These are phyloP conservation scores for Grifola frondosa DNA, from an alignment of 1,284 basidiomycete species.

Conservation along the genomic window DNA sequence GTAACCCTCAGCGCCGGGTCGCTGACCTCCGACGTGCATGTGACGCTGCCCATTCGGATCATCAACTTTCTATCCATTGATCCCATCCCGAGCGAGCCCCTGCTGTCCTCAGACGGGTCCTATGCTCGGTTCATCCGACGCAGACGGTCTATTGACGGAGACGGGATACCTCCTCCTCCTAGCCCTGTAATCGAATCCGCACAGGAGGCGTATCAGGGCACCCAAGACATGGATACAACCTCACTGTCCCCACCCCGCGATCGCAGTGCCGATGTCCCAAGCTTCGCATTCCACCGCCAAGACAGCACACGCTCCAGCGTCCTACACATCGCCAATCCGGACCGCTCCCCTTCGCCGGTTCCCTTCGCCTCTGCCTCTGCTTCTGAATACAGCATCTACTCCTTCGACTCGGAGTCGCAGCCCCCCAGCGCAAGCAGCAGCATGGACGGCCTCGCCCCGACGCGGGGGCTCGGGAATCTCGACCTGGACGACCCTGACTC, in stretches of 20 bases:
- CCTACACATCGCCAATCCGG: slow-evolving; percentile 19
- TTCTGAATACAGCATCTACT: slow-evolving; percentile 27
- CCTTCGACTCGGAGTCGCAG: slow-evolving; percentile 12
- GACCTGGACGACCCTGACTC: slow-evolving; percentile 25
- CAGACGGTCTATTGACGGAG: slow-evolving; percentile 11
- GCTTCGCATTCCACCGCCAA: neutral
- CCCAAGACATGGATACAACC: neutral
- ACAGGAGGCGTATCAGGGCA: neutral
- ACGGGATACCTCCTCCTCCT: neutral
- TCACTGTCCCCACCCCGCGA: neutral
- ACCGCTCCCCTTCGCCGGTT: slow-evolving; percentile 3
- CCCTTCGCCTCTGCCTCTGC: slow-evolving; percentile 2
- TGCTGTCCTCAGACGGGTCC: slow-evolving; percentile 25
- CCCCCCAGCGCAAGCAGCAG: neutral
- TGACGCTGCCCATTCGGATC: slow-evolving; percentile 70
- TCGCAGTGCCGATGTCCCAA: slow-evolving; percentile 4
- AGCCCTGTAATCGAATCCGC: neutral
- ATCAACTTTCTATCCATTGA: slow-evolving; percentile 83
- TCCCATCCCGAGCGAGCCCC: slow-evolving; percentile 54
- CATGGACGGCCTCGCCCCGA: neutral
- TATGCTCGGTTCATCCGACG: slow-evolving; percentile 17
- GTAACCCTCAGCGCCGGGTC: slow-evolving; percentile 68
- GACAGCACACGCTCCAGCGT: neutral
- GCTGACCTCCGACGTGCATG: slow-evolving; percentile 63
- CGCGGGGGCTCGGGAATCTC: slow-evolving; percentile 18